A percentile compares a stretch with the other conserved stretches of the same genome.
Evolutionary conservation across 2,329 filamentous ascomycete genomes (phyloP).

Genomic region (Thermoascus crustaceus): DNA sequence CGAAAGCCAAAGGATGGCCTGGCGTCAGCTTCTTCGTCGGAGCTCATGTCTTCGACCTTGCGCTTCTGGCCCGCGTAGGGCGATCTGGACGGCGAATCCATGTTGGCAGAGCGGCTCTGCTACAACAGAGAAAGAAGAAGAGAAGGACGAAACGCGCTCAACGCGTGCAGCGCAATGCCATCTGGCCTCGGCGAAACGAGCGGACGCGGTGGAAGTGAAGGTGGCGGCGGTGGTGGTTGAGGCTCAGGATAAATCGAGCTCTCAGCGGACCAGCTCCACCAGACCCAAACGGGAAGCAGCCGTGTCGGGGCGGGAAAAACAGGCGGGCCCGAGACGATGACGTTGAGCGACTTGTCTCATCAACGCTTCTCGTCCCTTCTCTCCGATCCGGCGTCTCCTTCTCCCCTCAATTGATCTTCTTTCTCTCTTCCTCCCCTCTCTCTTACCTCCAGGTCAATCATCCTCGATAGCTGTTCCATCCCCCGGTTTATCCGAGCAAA

Average conservation of each 20-base stretch:
- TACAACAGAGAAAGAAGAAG: neutral
- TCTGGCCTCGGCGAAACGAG: no score
- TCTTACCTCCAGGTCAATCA: no score
- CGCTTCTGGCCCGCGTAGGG: slow-evolving; percentile 33
- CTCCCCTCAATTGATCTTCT: slow-evolving; percentile 5
- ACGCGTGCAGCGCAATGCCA: neutral
- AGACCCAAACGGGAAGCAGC: no score
- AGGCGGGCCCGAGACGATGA: slow-evolving; percentile 5
- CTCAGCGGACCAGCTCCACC: no score
- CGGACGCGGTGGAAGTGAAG: no score
- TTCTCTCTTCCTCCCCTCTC: neutral
- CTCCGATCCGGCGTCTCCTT: neutral
- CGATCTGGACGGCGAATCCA: slow-evolving; percentile 25
- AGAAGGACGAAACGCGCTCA: neutral
- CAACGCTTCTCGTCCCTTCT: neutral
- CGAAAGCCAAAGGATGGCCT: slow-evolving; percentile 31
- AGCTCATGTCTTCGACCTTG: slow-evolving; percentile 34
- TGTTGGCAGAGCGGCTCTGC: slow-evolving; percentile 11
- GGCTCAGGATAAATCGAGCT: no score
- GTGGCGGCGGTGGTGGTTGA: no score
- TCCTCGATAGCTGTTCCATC: no score
- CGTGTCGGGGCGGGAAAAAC: slow-evolving; percentile 6
- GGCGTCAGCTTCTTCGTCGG: slow-evolving; percentile 28
- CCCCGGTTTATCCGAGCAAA: no score
- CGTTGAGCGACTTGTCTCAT: slow-evolving; percentile 4